Evolutionary conservation across 208 protist species (phyloP).

Genomic region (Leishmania tropica): DNA sequence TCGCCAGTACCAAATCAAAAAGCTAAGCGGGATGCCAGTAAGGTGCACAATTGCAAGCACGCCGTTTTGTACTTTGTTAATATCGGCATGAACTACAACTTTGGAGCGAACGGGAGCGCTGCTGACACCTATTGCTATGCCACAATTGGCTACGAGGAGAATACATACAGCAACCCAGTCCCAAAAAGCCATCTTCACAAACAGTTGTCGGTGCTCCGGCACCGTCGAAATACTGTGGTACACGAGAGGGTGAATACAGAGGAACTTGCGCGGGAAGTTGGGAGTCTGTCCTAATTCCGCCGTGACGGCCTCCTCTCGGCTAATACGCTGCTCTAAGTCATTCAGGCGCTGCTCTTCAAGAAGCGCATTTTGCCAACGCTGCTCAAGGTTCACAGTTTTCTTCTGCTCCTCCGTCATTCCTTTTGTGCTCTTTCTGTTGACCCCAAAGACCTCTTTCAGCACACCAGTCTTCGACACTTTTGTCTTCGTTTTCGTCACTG

Average conservation of each 20-base stretch:
- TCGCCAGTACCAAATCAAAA: slow-evolving; percentile 74
- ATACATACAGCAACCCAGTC: slow-evolving; percentile 72
- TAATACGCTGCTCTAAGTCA: slow-evolving; percentile 39
- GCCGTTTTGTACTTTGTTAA: slow-evolving; percentile 46
- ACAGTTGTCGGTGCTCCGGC: slow-evolving; percentile 36
- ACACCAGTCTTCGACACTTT: slow-evolving; percentile 30
- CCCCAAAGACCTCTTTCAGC: slow-evolving; percentile 46
- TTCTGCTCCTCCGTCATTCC: slow-evolving; percentile 50
- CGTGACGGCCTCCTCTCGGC: slow-evolving; percentile 27
- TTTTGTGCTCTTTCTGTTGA: slow-evolving; percentile 51
- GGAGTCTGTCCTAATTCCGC: slow-evolving; percentile 23
- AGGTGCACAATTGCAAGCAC: slow-evolving; percentile 60
- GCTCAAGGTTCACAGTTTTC: slow-evolving; percentile 39
- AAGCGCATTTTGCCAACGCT: slow-evolving; percentile 73
- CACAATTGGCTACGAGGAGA: slow-evolving; percentile 56
- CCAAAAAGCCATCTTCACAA: slow-evolving; percentile 63
- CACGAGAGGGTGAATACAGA: slow-evolving; percentile 75
- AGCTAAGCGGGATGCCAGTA: slow-evolving; percentile 63
- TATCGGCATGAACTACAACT: slow-evolving; percentile 7
- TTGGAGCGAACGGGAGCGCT: slow-evolving; percentile 21
- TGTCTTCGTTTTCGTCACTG: neutral
- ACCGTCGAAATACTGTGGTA: slow-evolving; percentile 61
- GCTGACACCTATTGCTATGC: slow-evolving; percentile 46
- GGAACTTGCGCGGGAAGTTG: slow-evolving; percentile 77
- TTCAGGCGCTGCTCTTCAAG: slow-evolving; percentile 68